Base-by-base conservation (phyloP, 2,329 filamentous ascomycete genomes). In the Penicillium sp. region DNA sequence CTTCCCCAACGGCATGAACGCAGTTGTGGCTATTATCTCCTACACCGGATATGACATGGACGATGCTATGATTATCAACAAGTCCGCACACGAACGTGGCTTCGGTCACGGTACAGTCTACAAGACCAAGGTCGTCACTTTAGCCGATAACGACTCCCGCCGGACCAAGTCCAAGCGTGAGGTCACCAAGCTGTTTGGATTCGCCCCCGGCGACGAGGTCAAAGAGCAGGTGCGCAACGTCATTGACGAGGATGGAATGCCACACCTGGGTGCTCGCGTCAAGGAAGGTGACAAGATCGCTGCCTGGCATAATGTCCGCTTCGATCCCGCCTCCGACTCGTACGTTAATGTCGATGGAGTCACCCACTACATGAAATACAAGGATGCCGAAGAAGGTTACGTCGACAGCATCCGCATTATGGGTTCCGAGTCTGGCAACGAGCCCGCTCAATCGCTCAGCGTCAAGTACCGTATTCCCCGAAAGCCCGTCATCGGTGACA, bases 1-100 rank as follows among this genome's bases (percentile, higher is more conserved):
- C 76, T 99, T 97, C 75, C 94, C 94, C 53, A 97, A 97, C 72
- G 94, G 94, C 29, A 92, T 87, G 69, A 99, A 99, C 69, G 91
- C 92, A 9, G 87, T 97, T 39, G 94, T 99, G 57, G 94, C 94
- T 58, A 95, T 99, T 74, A 96, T 99, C 62, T 97, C 93, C 0
- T 99, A 99, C 75, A 97, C 93, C 2, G 94, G 93, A 50, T 99
- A 97, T 78, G 94, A 99, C 82, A 99, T 99, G 94, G 94, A 99
- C 82, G 94, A 99, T 78, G 94, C 94, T 72, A 97, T 97, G 93
- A 97, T 99, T 72, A 82, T 99, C 72, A 97, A 97, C 81, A 97
- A 97, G 75, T 96, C 92, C 21, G 87, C 93, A 3, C 91, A 97
- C 75, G 94, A 99, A 76, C 87, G 94, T 65, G 94, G 94, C 15